These are phyloP conservation scores for Candida tallmaniae DNA, from an alignment of 805 yeast genomes.

Conservation along the genomic window DNA sequence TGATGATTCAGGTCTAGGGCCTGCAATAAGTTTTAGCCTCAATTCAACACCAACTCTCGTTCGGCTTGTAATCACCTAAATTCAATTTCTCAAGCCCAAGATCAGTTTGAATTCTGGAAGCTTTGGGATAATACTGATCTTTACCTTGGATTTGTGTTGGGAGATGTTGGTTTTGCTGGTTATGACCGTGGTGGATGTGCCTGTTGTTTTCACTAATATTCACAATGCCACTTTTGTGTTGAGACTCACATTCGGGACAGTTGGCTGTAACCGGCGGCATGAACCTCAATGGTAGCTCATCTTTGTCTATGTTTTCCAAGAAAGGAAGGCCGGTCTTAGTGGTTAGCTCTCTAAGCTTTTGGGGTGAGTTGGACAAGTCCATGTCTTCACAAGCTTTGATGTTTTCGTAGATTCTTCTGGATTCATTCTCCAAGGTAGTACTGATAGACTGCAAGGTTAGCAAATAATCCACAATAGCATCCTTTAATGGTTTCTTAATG, in stretches of 20 bases:
- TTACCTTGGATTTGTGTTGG: too few species aligned
- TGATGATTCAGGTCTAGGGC: not conserved
- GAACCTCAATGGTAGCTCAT: too few species aligned
- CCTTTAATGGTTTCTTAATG: constrained; percentile 41
- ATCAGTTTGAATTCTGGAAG: not conserved
- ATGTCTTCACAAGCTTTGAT: constrained; percentile 2
- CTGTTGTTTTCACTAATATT: too few species aligned
- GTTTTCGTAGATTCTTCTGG: constrained; percentile 5
- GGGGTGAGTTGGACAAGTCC: not conserved
- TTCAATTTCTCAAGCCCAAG: not conserved
- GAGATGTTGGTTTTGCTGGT: too few species aligned
- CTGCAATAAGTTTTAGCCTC: not conserved
- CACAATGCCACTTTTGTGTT: too few species aligned
- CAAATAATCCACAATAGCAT: constrained; percentile 42
- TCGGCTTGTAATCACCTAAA: constrained; percentile 1
- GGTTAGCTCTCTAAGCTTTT: too few species aligned
- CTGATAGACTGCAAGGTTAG: constrained; percentile 23
- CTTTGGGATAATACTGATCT: too few species aligned
- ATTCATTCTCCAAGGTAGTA: constrained; percentile 4
- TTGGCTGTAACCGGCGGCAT: too few species aligned
- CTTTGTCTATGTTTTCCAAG: too few species aligned
- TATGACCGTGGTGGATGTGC: too few species aligned
- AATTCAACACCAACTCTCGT: constrained; percentile 3
- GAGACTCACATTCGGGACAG: too few species aligned
- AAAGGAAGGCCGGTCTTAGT: too few species aligned